Percentiles rank a stretch among this genome's conserved stretches.
phyloP scores from a whole-genome alignment of 2,329 filamentous ascomycete genomes.

The Beauveria pseudobassiana region DNA sequence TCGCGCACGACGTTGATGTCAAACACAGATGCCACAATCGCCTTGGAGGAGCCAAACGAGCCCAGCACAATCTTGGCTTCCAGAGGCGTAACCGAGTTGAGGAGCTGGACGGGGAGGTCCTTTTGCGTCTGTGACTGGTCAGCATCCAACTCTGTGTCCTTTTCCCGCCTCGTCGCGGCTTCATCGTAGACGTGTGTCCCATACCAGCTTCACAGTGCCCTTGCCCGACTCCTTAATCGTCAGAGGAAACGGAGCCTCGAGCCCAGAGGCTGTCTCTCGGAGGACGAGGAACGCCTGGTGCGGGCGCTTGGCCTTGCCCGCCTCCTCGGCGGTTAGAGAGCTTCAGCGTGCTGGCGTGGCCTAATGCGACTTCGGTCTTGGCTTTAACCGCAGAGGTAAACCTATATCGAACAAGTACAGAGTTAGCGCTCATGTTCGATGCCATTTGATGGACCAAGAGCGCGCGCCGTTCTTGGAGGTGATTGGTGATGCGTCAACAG shows the following conservation, averaged over 20 bases:
- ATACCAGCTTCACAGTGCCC: slow-evolving; percentile 74
- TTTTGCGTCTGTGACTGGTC: slow-evolving; percentile 60
- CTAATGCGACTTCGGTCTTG: slow-evolving; percentile 56
- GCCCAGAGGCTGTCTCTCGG: slow-evolving; percentile 62
- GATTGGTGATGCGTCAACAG: slow-evolving; percentile 14
- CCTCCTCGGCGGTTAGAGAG: slow-evolving; percentile 77
- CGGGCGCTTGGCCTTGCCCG: slow-evolving; percentile 69
- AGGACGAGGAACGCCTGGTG: slow-evolving; percentile 91
- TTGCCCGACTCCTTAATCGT: slow-evolving; percentile 83
- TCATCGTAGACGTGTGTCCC: slow-evolving; percentile 20
- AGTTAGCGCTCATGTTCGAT: slow-evolving; percentile 16
- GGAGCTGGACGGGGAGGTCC: slow-evolving; percentile 79
- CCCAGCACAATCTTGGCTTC: slow-evolving; percentile 76
- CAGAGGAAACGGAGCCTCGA: slow-evolving; percentile 84
- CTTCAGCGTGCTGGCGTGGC: slow-evolving; percentile 67
- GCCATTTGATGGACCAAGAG: neutral
- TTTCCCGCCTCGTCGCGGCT: neutral
- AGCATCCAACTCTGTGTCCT: slow-evolving; percentile 13
- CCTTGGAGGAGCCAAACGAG: slow-evolving; percentile 70
- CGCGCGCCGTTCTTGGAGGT: neutral
- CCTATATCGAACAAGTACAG: slow-evolving; percentile 30
- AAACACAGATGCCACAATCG: slow-evolving; percentile 65
- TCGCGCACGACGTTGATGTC: slow-evolving; percentile 61
- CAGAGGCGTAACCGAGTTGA: slow-evolving; percentile 59
- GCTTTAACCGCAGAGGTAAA: slow-evolving; percentile 54